These are phyloP conservation scores for Sporothrix luriei DNA, from an alignment of 2,329 filamentous ascomycete species.

Conservation along the genomic window DNA sequence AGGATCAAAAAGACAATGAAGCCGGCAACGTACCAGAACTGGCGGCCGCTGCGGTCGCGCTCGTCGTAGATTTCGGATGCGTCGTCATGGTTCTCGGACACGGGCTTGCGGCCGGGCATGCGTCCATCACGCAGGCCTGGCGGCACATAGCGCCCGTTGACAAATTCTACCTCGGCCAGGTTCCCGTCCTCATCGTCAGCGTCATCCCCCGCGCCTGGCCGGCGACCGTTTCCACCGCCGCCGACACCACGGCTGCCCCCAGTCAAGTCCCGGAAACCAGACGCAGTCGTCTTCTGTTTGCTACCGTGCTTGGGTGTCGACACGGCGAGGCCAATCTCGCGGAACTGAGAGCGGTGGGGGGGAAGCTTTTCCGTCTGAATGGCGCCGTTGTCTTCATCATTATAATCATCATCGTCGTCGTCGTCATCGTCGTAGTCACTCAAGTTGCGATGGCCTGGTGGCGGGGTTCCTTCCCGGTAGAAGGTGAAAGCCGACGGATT, in stretches of 20 bases:
- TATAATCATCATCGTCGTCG: conserved; percentile 11
- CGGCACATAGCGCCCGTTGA: conserved; percentile 36
- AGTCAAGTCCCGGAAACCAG: neutral
- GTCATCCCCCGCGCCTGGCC: conserved; percentile 36
- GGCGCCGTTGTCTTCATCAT: conserved; percentile 1
- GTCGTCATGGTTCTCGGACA: conserved; percentile 32
- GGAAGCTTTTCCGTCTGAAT: neutral
- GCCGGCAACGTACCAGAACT: conserved; percentile 45
- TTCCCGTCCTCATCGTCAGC: conserved; percentile 29
- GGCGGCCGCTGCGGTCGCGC: conserved; percentile 38
- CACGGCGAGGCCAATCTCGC: conserved; percentile 18
- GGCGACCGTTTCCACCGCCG: conserved; percentile 39
- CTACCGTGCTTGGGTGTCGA: conserved; percentile 28
- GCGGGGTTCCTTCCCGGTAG: conserved; percentile 47
- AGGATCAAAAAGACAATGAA: conserved; percentile 40
- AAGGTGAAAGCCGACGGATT: conserved; percentile 46
- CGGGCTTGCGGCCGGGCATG: conserved; percentile 32
- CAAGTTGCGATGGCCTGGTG: conserved; percentile 38
- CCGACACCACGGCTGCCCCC: neutral
- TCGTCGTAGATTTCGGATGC: conserved; percentile 35
- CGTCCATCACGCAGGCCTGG: conserved; percentile 35
- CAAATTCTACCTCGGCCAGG: conserved; percentile 35
- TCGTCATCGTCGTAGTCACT: conserved; percentile 26
- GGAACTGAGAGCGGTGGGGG: conserved; percentile 12
- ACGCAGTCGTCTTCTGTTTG: conserved; percentile 10